Base-by-base conservation (phyloP, 106 monocot species). In the Posidonia australis region DNA sequence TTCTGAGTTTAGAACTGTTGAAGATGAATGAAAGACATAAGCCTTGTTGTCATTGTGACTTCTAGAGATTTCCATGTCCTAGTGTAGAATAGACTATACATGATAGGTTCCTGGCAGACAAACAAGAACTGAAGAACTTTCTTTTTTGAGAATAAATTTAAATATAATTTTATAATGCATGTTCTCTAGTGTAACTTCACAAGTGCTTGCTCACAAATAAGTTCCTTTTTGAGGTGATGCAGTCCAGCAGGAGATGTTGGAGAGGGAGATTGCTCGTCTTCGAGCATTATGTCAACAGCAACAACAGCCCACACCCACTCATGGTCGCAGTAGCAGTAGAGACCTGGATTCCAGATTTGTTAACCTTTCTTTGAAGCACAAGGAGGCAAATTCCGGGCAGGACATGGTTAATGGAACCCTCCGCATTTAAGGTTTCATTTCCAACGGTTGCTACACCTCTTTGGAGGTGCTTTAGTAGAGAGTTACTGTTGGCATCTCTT, bases 241-340 rank as follows among this genome's bases (percentile, higher is more conserved):
- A 94, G 93, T 84, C 69, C 89, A 94, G 67, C 83, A 94, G 58
- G 93, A 94, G 75, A 94, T 83, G 81, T 76, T 94, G 32, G 89
- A 94, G 58, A 72, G 76, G 61, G 93, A 94, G 72, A 82, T 89
- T 64, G 79, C 79, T 69, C 89, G 86, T 55, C 77, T 94, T n/a
- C 72, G 77, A 58, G 45, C 52, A 46, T 49, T 86, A 10, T 80
- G 76, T 56, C 89, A 80, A 63, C 89, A 89, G 41, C 92, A 88
- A 43, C 81, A 74, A 28, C 80, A 54, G 52, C 48, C 46, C 26
- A 24, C 48, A 29, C 60, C 69, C 53, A 68, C 44, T 17, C 85
- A 83, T 67, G 54, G 51, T 62, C 93, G 77, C 44, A 79, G 61
- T 74, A 79, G 48, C 57, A 89, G 89, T 68, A 83, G 81, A 77